Evolutionary conservation across 148 eudicot species (phyloP).

Genomic region (Spergularia marina): DNA sequence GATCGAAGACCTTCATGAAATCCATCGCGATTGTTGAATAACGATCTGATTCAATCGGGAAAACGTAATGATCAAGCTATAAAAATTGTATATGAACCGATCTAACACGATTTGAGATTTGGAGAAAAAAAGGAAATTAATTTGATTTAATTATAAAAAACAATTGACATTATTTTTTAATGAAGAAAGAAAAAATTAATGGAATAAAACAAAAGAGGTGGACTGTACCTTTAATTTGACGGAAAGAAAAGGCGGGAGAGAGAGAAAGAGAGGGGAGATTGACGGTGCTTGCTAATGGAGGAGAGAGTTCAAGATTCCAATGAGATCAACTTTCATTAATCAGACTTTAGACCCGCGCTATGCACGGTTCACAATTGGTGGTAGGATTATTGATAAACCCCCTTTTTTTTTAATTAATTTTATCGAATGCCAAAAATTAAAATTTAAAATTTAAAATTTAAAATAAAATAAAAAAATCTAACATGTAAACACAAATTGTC

Average conservation of each 20-base stretch:
- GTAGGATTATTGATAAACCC: too few relatives aligned
- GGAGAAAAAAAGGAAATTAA: neutral
- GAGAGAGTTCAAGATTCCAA: neutral
- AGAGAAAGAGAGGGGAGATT: neutral
- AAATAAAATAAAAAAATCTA: too few relatives aligned
- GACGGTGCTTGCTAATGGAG: constrained; percentile 15
- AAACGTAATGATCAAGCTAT: neutral
- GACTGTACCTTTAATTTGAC: neutral
- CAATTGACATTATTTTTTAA: too few relatives aligned
- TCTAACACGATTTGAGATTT: constrained; percentile 4
- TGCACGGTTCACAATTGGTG: too few relatives aligned
- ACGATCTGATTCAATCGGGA: constrained; percentile 2
- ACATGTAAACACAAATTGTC: too few relatives aligned
- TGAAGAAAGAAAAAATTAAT: too few relatives aligned
- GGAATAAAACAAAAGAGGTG: neutral
- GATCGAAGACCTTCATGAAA: constrained; percentile 97
- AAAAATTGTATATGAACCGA: neutral
- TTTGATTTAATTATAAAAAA: neutral
- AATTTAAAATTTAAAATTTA: too few relatives aligned
- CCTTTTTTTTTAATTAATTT: too few relatives aligned
- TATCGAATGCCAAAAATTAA: too few relatives aligned
- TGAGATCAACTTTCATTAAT: neutral
- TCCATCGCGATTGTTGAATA: constrained; percentile 56
- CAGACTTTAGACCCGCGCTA: too few relatives aligned
- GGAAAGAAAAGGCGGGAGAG: neutral